Conservation (phyloP, 225 moss, liverwort and hornwort species). For the Antitrichia curtipendula region DNA sequence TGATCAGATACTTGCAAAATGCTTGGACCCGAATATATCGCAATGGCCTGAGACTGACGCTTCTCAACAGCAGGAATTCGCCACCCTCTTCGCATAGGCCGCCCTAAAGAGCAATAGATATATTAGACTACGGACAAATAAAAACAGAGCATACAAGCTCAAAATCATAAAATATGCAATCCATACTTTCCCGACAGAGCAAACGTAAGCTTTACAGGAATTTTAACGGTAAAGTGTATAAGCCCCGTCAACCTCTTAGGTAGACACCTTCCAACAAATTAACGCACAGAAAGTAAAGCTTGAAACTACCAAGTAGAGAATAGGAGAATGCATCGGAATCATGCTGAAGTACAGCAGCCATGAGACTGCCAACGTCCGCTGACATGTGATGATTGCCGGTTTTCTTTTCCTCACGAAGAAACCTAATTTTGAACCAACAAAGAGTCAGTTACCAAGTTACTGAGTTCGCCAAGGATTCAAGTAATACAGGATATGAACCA, state of each 20-base stretch:
- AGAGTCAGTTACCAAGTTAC: no score
- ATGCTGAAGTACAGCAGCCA: no score
- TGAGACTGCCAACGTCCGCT: no score
- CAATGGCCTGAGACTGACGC: constrained; percentile 17
- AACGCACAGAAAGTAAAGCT: neutral
- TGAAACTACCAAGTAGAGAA: no score
- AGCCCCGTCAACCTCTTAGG: neutral
- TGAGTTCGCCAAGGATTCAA: no score
- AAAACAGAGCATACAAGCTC: neutral
- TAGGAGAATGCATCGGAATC: no score
- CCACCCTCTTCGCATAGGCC: constrained; percentile 28
- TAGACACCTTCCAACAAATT: neutral
- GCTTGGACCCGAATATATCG: constrained; percentile 8
- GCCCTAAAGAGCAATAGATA: constrained; percentile 10
- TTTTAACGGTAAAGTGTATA: neutral
- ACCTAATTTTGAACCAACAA: no score
- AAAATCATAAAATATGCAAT: neutral
- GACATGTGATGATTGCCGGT: no score
- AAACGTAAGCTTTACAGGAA: neutral
- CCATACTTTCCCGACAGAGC: neutral
- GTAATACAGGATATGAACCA: no score
- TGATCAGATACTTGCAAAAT: constrained; percentile 6
- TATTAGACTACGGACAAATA: neutral
- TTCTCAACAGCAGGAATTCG: constrained; percentile 26
- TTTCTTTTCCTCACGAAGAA: no score